phyloP scores from a whole-genome alignment of 2,329 filamentous ascomycete species.

The Thelonectria rubi region DNA sequence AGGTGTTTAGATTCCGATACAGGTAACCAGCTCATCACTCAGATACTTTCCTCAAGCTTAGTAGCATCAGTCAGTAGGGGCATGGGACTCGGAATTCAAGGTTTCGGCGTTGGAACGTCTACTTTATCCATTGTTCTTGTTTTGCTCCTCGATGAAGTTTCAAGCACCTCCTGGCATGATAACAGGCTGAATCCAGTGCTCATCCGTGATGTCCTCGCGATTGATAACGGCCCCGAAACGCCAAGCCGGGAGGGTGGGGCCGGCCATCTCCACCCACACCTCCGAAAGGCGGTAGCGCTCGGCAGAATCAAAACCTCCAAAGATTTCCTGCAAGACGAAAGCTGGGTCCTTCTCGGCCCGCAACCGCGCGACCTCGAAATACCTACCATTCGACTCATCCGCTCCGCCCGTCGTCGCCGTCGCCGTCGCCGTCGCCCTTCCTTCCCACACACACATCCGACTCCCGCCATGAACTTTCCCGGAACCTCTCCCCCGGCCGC shows the following conservation, averaged over 20 bases:
- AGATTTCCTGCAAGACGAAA: constrained; percentile 33
- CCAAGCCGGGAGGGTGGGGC: constrained; percentile 38
- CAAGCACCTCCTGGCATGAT: no score
- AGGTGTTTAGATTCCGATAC: no score
- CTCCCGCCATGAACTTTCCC: constrained; percentile 51
- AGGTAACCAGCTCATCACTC: no score
- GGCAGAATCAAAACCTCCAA: constrained; percentile 53
- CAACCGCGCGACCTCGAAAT: constrained; percentile 27
- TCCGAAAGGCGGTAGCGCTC: constrained; percentile 46
- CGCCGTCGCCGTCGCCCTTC: not conserved
- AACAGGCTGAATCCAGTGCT: no score
- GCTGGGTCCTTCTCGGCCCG: constrained; percentile 26
- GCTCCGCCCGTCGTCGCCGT: not conserved
- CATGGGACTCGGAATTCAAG: no score
- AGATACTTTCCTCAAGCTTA: no score
- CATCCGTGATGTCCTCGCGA: no score
- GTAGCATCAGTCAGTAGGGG: no score
- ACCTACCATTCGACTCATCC: constrained; percentile 27
- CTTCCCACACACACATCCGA: constrained; percentile 5
- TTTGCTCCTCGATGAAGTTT: no score
- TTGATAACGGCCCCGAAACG: not conserved
- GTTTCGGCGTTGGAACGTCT: no score
- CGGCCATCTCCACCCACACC: constrained; percentile 25
- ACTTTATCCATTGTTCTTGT: no score
- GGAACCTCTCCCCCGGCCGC: constrained; percentile 41